phyloP scores from a whole-genome alignment of 345 rosid genomes.

The Lepidium aucheri region DNA sequence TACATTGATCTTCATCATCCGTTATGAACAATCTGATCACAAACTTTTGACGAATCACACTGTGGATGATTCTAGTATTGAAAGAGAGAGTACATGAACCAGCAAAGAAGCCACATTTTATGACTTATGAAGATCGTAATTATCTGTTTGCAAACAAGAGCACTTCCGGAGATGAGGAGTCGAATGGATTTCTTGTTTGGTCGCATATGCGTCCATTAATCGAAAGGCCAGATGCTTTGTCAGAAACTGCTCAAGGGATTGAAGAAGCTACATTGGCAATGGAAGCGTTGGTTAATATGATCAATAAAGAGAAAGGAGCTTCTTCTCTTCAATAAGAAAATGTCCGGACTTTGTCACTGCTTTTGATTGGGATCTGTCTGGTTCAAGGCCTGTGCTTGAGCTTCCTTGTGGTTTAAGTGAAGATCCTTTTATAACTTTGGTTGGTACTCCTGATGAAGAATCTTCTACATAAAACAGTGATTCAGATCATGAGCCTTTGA shows the following conservation, averaged over 20 bases:
- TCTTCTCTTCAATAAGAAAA: conserved; percentile 26
- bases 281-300: conserved; percentile 38
- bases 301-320: conserved; percentile 28
- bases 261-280: conserved; percentile 65
- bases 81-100: conserved; percentile 20
- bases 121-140: conserved; percentile 45
- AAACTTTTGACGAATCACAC: conserved; percentile 39
- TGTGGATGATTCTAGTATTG: conserved; percentile 15
- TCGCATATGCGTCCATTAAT: conserved; percentile 46
- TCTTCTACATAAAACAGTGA: background rate
- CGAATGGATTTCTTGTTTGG: conserved; percentile 67
- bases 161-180: too few relatives aligned
- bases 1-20: conserved; percentile 42
- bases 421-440: conserved; percentile 68
- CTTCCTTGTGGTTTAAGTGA: conserved; percentile 72
- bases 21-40: conserved; percentile 45
- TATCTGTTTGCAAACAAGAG: conserved; percentile 47
- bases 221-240: conserved; percentile 69
- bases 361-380: conserved; percentile 19
- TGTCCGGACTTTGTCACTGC: conserved; percentile 53
- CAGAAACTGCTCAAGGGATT: conserved; percentile 68
- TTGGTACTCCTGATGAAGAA: conserved; percentile 60
- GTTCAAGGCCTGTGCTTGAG: conserved; percentile 36
- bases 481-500: too few relatives aligned
- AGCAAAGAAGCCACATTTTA: conserved; percentile 33